Percentiles rank a stretch among this genome's conserved stretches.
Evolutionary conservation across 768 basidiomycete species (phyloP).

Genomic region (Trametes sanguinea): DNA sequence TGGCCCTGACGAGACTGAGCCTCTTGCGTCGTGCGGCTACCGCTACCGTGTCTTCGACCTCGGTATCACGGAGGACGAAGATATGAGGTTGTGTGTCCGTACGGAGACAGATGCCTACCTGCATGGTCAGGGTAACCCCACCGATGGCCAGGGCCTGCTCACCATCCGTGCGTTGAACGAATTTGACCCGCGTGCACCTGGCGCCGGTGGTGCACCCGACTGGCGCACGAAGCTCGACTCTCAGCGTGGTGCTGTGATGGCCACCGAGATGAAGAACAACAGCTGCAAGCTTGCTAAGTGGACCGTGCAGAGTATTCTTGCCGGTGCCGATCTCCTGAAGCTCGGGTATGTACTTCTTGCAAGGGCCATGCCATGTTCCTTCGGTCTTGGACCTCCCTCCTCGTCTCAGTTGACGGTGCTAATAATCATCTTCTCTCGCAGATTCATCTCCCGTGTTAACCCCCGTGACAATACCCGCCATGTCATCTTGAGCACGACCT

Average conservation of each 20-base stretch:
- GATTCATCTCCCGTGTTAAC: conserved; percentile 93
- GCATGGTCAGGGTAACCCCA: conserved; percentile 59
- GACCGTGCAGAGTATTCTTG: conserved; percentile 93
- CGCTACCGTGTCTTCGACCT: conserved; percentile 95
- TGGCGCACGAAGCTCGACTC: conserved; percentile 98
- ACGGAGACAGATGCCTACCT: conserved; percentile 95
- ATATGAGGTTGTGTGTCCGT: conserved; percentile 86
- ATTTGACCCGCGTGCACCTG: conserved; percentile 88
- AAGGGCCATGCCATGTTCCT: neutral
- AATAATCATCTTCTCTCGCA: conserved; percentile 35
- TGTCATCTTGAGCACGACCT: conserved; percentile 92
- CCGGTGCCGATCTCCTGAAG: conserved; percentile 96
- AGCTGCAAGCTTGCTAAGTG: conserved; percentile 96
- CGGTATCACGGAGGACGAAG: conserved; percentile 86
- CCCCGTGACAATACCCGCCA: conserved; percentile 95
- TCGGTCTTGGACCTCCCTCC: neutral
- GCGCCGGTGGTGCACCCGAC: conserved; percentile 95
- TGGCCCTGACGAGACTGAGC: conserved; percentile 88
- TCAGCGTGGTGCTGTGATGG: conserved; percentile 95
- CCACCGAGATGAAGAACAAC: conserved; percentile 99
- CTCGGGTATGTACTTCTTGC: conserved; percentile 72
- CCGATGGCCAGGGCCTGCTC: conserved; percentile 74
- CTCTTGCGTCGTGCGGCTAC: conserved; percentile 94
- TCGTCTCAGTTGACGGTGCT: conserved; percentile 1
- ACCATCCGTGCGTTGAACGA: conserved; percentile 97